Evolutionary conservation across 768 basidiomycete genomes (phyloP), one percentile per base, ranked within the genome.

Genomic region (Calocybe gangraenosa): DNA sequence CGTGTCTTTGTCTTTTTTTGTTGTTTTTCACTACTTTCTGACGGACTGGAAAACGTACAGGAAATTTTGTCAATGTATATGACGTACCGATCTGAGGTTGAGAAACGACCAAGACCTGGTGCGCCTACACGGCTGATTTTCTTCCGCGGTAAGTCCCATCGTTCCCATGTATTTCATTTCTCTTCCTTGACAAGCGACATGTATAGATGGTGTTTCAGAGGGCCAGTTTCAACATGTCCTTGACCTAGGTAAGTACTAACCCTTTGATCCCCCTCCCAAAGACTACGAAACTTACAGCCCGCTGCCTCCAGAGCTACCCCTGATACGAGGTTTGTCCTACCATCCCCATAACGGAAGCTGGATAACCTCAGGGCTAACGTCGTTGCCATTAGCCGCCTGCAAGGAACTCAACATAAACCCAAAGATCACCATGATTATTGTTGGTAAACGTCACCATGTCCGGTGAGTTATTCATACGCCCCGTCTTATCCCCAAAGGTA

Each of bases 401-500:
- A 48, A 43, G 0, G 73, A 78, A 3, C 54, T 85, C 1, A 67
- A 68, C 6, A 82, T 89, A 21, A 67, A 69, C 1, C 78, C 79
- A 0, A 79, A 75, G 41, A 85, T 92, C 22, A 92, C 90, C 0
- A 66, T 92, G 18, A 75, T 91, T 40, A 70, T 92, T 19, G 89
- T 92, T 6, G 88, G 86, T 13, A 92, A 92, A 58, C 74, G 84
- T 2, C 83, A 86, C 57, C 83, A 84, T 42, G 72, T 82, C 40
- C 69, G 79, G 57, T 67, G 45, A 23, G 58, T 37, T 37, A 8
- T n/a, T n/a, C n/a, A n/a, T n/a, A n/a, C n/a, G n/a, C n/a, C n/a
- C n/a, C n/a, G n/a, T n/a, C n/a, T n/a, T n/a, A n/a, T n/a, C n/a
- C n/a, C n/a, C n/a, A n/a, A n/a, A n/a, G n/a, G n/a, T n/a, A n/a